A percentile compares a stretch with the other conserved stretches of the same genome.
phyloP scores from a whole-genome alignment of 2,329 filamentous ascomycete species.

The Scedosporium dehoogii region DNA sequence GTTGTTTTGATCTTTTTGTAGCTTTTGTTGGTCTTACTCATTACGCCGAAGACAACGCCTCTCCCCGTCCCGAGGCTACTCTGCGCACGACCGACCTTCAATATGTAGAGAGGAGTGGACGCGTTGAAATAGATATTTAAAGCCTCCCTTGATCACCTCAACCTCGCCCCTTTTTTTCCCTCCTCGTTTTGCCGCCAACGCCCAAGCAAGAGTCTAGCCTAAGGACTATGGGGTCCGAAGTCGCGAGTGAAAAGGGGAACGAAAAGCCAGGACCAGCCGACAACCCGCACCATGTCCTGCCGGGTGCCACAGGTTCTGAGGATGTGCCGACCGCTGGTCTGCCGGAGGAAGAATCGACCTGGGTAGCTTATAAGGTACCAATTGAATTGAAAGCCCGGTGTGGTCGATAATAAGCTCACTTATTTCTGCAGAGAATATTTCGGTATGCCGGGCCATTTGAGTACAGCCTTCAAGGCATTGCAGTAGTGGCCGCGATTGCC shows the following conservation, averaged over 20 bases:
- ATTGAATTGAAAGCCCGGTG: not conserved
- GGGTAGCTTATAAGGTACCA: conserved; percentile 12
- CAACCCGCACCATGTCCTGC: no score
- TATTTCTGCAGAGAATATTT: conserved; percentile 9
- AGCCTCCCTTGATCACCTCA: no score
- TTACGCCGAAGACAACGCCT: no score
- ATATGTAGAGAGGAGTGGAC: no score
- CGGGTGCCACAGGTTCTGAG: not conserved
- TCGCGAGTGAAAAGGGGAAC: not conserved
- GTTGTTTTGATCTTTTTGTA: no score
- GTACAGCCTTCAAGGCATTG: conserved; percentile 10
- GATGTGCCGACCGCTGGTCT: conserved; percentile 7
- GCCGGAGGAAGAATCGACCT: conserved; percentile 10
- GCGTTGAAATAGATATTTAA: no score
- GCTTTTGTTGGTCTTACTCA: no score
- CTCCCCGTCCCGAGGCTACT: no score
- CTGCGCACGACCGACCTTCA: no score
- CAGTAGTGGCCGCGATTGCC: conserved; percentile 21
- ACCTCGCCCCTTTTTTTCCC: no score
- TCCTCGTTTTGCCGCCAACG: no score
- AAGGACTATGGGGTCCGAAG: not conserved
- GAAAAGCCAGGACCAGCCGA: not conserved
- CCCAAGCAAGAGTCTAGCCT: no score
- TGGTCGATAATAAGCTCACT: not conserved
- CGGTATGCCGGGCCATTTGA: conserved; percentile 9